These are phyloP conservation scores for Colletotrichum chlorophyti DNA, from an alignment of 2,329 filamentous ascomycete genomes.

Conservation along the genomic window DNA sequence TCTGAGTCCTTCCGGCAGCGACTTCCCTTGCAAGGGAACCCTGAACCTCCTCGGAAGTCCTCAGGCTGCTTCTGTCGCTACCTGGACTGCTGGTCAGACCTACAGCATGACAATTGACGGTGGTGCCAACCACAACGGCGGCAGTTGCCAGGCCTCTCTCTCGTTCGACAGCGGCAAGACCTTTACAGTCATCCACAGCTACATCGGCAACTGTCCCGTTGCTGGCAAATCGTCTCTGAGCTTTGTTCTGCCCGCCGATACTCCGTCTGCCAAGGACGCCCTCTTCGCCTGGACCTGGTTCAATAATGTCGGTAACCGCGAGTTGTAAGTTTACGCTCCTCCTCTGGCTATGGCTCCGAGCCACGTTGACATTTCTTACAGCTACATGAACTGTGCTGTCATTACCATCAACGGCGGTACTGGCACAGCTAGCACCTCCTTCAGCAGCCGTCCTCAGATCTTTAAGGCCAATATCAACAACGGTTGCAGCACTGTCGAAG, in stretches of 20 bases:
- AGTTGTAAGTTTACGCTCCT: conserved; percentile 56
- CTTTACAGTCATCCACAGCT: conserved; percentile 72
- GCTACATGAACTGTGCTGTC: conserved; percentile 83
- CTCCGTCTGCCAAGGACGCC: conserved; percentile 62
- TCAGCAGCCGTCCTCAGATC: conserved; percentile 67
- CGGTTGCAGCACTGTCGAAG: conserved; percentile 64
- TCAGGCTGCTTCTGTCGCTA: conserved; percentile 60
- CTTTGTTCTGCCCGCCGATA: conserved; percentile 71
- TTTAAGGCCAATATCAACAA: conserved; percentile 74
- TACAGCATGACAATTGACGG: conserved; percentile 72
- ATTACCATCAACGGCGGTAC: conserved; percentile 63
- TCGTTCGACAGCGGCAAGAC: conserved; percentile 75
- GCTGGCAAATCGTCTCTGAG: conserved; percentile 57
- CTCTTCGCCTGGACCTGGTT: conserved; percentile 81
- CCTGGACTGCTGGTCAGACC: conserved; percentile 66
- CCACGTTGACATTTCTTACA: conserved; percentile 1
- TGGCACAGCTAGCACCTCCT: conserved; percentile 40
- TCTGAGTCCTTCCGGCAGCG: conserved; percentile 62
- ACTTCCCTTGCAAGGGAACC: conserved; percentile 80
- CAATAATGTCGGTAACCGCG: conserved; percentile 78
- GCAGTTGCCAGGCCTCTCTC: conserved; percentile 78
- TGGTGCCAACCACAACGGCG: conserved; percentile 69
- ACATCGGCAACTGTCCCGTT: conserved; percentile 61
- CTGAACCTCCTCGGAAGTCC: conserved; percentile 54
- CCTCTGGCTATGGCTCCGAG: not conserved